Base-by-base conservation (phyloP, 768 basidiomycete species). In the Rhodocollybia butyracea region DNA sequence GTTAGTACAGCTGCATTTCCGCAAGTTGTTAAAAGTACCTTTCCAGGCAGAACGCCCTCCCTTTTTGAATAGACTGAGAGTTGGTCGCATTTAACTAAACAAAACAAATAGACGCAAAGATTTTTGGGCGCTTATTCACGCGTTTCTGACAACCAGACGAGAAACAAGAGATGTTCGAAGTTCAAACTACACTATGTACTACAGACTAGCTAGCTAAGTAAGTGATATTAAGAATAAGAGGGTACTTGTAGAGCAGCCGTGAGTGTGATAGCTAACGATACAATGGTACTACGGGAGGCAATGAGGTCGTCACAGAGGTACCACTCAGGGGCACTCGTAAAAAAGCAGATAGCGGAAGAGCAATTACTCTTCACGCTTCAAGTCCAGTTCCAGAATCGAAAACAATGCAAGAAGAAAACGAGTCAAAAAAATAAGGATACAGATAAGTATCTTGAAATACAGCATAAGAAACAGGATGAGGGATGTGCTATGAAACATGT, bases 11-110 rank as follows among this genome's bases (percentile, higher is more conserved):
- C 11, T n/a, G 15, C 27, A 24, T 45, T 21, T 21, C 5, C 19
- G 21, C 26, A 11, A 10, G n/a, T 5, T 26, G 26, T 15, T 34
- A 13, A 19, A 56, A 73, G 34, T 51, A 86, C 89, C 89, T 73
- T 91, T 91, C 89, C 89, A 91, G 42, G 88, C 88, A n/a, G 89
- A 90, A 56, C 89, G 82, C 51, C 83, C 86, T 5, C 83, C 24
- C 42, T 26, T 75, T 59, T 76, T 84, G 56, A 80, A 75, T 47
- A 86, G 65, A 55, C 79, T 63, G 50, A 81, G 74, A 32, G 88
- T 84, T 46, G 85, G 81, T 57, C 79, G 79, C 89, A 91, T 91
- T n/a, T n/a, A n/a, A 39, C 48, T 32, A 51, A 38, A 54, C n/a
- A 36, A 30, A 50, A 19, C 11, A 34, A 24, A 24, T 6, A 10